Conservation (phyloP, 2,329 filamentous ascomycete genomes). For the Pseudocercospora fijiensis region DNA sequence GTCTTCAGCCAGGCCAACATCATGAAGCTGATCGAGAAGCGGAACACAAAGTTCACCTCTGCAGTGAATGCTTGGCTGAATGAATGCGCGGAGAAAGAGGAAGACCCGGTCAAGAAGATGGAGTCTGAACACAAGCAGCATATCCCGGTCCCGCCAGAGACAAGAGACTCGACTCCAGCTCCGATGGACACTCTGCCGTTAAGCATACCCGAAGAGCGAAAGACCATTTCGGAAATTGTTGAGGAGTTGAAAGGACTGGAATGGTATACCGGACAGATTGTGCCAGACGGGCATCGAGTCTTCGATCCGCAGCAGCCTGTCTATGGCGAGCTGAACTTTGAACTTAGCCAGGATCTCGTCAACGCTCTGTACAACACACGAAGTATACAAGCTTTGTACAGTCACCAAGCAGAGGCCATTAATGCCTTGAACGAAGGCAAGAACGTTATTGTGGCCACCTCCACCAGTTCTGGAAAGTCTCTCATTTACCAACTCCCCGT, state of each 20-base stretch:
- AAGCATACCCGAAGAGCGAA: conserved; percentile 75
- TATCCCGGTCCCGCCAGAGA: conserved; percentile 61
- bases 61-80: conserved; percentile 77
- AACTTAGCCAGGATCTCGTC: conserved; percentile 86
- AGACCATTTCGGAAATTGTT: conserved; percentile 79
- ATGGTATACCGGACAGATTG: conserved; percentile 91
- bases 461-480: conserved; percentile 94
- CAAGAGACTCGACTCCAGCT: conserved; percentile 44
- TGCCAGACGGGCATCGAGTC: conserved; percentile 86
- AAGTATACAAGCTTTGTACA: conserved; percentile 80
- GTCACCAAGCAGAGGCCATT: conserved; percentile 90
- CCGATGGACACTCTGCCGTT: conserved; percentile 55
- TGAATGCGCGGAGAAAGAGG: conserved; percentile 61
- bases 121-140: conserved; percentile 58
- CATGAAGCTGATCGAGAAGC: conserved; percentile 81
- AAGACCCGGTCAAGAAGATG: conserved; percentile 68
- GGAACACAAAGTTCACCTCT: conserved; percentile 77
- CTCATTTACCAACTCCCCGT: conserved; percentile 97
- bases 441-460: conserved; percentile 89
- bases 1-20: conserved; percentile 92
- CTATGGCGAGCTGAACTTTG: conserved; percentile 80
- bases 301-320: conserved; percentile 82
- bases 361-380: conserved; percentile 93
- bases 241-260: conserved; percentile 75
- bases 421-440: conserved; percentile 79